Evolutionary conservation across 2,329 filamentous ascomycete genomes (phyloP), one percentile per base, ranked within the genome.

Genomic region (Didymellaceae sp.): DNA sequence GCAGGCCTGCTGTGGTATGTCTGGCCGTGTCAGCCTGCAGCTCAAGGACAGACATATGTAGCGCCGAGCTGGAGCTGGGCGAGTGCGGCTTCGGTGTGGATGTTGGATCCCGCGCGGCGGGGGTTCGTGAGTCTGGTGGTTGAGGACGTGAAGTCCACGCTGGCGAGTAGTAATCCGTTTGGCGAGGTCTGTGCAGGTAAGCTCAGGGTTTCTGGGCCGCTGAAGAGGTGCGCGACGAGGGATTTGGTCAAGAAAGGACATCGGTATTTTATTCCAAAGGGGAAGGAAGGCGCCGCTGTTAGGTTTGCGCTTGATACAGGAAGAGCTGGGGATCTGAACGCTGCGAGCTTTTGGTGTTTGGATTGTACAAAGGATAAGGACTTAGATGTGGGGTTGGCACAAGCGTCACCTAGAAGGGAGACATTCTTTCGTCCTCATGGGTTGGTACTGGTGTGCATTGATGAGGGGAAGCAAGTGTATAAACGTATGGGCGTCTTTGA

Each of bases 51-150:
- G n/a, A 25, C 14, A 2, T 47, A 47, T 10, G 13, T 52, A 0
- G 38, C 43, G 13, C 49, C 49, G 17, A 25, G 38, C 8, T 52
- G 43, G 49, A 52, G 49, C n/a, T 52, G 44, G 49, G 49, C 49
- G 3, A 47, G 38, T 30, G 31, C 38, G n/a, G 14, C n/a, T 4
- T n/a, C 32, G 0, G 28, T 31, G 14, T 43, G 33, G 43, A 39
- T 38, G 2, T 33, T 46, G 2, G 28, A 47, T 8, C 22, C 33
- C n/a, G 4, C 33, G 22, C 43, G 43, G 11, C 43, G 44, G 2
- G 33, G 32, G 18, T 52, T 43, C 20, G 26, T 47, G 7, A 18
- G 35, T 1, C 10, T 52, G 6, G 10, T 24, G 1, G 25, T 52
- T 8, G 6, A 44, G 11, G 32, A 52, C 6, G 33, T 34, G 7